A percentile compares a stretch with the other conserved stretches of the same genome.
Conservation (phyloP, 2,329 filamentous ascomycete genomes). For the Talaromyces sp. region DNA sequence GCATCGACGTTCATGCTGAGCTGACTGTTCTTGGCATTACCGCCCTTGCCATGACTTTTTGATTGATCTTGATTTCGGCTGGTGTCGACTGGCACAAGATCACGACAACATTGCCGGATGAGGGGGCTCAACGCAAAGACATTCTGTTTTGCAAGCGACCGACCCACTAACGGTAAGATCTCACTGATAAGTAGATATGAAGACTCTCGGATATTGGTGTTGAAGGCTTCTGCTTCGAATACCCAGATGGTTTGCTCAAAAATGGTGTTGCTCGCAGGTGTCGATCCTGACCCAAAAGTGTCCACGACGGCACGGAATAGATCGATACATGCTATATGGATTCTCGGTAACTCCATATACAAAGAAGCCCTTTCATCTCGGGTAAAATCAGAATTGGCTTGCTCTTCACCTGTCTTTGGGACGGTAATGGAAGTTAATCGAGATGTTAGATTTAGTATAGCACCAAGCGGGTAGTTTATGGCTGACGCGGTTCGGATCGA, state of each 20-base stretch:
- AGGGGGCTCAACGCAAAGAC: conserved; percentile 62
- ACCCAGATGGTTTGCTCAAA: conserved; percentile 71
- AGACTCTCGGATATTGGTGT: conserved; percentile 55
- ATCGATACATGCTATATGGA: conserved; percentile 69
- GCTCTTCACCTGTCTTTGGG: conserved; percentile 46
- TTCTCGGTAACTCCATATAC: conserved; percentile 67
- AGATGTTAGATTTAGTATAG: conserved; percentile 65
- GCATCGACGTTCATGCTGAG: conserved; percentile 62
- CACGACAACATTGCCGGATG: conserved; percentile 68
- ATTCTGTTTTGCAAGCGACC: conserved; percentile 62
- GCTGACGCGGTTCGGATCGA: conserved; percentile 61
- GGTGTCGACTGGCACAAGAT: conserved; percentile 58
- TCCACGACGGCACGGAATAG: conserved; percentile 58
- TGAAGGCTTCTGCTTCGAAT: conserved; percentile 55
- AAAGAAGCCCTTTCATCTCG: conserved; percentile 79
- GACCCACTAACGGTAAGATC: conserved; percentile 61
- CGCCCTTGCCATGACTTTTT: conserved; percentile 37
- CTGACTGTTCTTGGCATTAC: conserved; percentile 36
- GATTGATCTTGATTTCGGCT: conserved; percentile 23
- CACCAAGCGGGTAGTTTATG: conserved; percentile 65
- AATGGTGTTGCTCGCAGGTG: conserved; percentile 61
- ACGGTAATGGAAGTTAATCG: conserved; percentile 66
- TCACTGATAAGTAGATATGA: conserved; percentile 59
- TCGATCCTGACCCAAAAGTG: conserved; percentile 56
- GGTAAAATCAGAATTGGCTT: conserved; percentile 68